Base-by-base conservation (phyloP, 2,329 filamentous ascomycete genomes). In the Rosellinia necatrix region DNA sequence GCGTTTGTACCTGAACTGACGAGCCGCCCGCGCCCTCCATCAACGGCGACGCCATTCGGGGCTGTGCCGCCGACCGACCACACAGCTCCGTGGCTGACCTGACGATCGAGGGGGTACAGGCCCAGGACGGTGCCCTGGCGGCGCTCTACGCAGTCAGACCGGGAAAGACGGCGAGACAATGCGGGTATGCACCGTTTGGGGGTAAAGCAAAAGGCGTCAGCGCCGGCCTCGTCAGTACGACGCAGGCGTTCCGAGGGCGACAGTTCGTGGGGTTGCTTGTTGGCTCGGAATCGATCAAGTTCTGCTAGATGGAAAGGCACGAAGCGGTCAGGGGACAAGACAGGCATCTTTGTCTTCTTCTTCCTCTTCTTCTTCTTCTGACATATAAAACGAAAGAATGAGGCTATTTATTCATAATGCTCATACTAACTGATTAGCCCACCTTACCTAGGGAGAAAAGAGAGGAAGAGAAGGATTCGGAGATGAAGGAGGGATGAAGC, bases 31-130 rank as follows among this genome's bases (percentile, higher is more conserved):
- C 81, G 80, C 1, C 87, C 88, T 70, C 88, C 80, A 42, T 87
- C 76, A 17, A 87, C 75, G 10, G 81, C 81, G 13, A 78, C 75
- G 38, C 58, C 53, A 25, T 25, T 34, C 12, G 84, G 82, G 46
- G 83, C 81, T 8, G 83, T 69, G n/a, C 89, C 88, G 22, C 90
- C 89, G 9, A 94, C 85, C 15, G 85, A 83, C 91, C 90, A 96
- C 15, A 93, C 80, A 8, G 86, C 81, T 2, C 89, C 88, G 59
- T 79, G 75, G 69, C 89, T 92, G 58, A 84, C 76, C 68, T 86
- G 78, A 53, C 80, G 70, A 32, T 71, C 70, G 24, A 72, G 61
- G 25, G 62, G 68, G 7, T 67, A 66, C 46, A 68, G 38, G 0
- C 51, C 62, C 30, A 73, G 37, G 44, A 71, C 66, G 17, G 69